A percentile compares a stretch with the other conserved stretches of the same genome.
These are phyloP conservation scores for Acanthochlamys bracteata DNA, from an alignment of 106 monocot species.

Conservation along the genomic window DNA sequence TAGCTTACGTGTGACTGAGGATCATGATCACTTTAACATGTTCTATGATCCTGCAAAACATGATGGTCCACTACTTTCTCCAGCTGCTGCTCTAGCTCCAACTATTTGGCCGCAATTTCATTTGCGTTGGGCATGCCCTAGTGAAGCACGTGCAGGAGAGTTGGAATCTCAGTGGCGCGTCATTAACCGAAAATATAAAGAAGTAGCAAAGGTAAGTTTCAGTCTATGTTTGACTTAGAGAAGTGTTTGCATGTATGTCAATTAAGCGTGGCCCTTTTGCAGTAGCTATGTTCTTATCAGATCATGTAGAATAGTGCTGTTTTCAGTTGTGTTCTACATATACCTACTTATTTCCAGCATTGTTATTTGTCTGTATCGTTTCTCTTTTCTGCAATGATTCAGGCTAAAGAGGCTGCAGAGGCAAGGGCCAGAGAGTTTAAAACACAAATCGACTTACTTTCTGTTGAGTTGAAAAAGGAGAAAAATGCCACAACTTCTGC, in stretches of 20 bases:
- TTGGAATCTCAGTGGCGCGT: conserved; percentile 55
- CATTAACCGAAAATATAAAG: conserved; percentile 44
- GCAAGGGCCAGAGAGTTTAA: conserved; percentile 41
- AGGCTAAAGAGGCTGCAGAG: conserved; percentile 73
- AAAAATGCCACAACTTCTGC: conserved; percentile 36
- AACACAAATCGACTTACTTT: conserved; percentile 29
- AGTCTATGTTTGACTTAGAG: too few relatives aligned
- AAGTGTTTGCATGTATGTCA: too few relatives aligned
- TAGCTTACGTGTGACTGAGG: conserved; percentile 44
- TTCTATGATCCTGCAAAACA: conserved; percentile 72
- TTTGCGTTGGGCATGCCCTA: conserved; percentile 91
- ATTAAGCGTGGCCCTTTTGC: too few relatives aligned
- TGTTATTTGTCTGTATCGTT: too few relatives aligned
- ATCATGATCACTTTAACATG: conserved; percentile 65
- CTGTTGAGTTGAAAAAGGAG: conserved; percentile 58
- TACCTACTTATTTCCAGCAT: too few relatives aligned
- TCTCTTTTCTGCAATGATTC: conserved; percentile 5
- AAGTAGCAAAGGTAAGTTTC: conserved; percentile 61
- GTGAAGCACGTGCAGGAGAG: conserved; percentile 64
- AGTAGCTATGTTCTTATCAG: too few relatives aligned
- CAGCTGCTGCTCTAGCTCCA: conserved; percentile 93
- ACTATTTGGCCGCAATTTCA: conserved; percentile 97
- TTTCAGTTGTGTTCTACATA: too few relatives aligned
- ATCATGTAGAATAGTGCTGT: too few relatives aligned
- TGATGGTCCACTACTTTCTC: conserved; percentile 49